Conservation (phyloP, 163 green algal genomes). For the Scenedesmus sp. region DNA sequence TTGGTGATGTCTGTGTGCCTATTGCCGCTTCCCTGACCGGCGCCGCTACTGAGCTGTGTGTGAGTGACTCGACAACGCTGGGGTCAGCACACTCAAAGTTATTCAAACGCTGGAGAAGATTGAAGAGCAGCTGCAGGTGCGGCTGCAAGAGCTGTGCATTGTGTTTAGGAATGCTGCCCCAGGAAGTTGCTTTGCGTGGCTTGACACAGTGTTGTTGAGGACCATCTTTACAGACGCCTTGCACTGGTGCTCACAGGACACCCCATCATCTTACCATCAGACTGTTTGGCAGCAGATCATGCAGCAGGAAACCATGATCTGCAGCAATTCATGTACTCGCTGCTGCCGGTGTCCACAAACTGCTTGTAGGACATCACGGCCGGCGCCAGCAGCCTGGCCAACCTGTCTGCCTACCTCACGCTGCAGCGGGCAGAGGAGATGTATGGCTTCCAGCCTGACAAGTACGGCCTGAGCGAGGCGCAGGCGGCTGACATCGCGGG, state of each 20-base stretch:
- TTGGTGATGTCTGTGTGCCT: too few species aligned
- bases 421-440: conserved; percentile 67
- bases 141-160: not conserved
- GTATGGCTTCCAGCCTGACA: conserved; percentile 67
- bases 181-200: not conserved
- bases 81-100: conserved; percentile 72
- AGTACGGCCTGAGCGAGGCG: conserved; percentile 65
- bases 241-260: not conserved
- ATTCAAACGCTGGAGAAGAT: conserved; percentile 67
- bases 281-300: not conserved
- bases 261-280: too few species aligned
- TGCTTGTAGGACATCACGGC: conserved; percentile 27
- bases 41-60: conserved; percentile 32
- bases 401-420: conserved; percentile 77
- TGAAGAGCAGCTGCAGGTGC: conserved; percentile 44
- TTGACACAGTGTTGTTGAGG: too few species aligned
- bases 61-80: conserved; percentile 66
- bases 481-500: conserved; percentile 72
- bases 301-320: not conserved
- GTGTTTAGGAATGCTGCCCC: too few species aligned
- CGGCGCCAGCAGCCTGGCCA: conserved; percentile 62
- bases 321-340: too few species aligned
- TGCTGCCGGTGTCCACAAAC: not conserved
- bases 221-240: too few species aligned
- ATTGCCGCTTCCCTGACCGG: conserved; percentile 7